Conservation (phyloP, 2,329 filamentous ascomycete species). For the Blastomyces parvus region DNA sequence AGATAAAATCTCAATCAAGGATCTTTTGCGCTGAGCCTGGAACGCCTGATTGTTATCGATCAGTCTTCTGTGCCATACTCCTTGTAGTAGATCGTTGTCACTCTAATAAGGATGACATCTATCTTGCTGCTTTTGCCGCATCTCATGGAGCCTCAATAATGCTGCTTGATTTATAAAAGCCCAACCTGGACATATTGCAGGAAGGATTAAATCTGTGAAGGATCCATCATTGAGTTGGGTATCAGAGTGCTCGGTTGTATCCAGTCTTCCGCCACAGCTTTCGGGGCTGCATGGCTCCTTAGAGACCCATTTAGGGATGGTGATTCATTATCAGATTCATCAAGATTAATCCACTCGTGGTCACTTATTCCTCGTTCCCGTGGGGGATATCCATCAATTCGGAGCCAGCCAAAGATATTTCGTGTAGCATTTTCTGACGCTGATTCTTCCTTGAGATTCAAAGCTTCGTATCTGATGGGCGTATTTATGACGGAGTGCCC, state of each 20-base stretch:
- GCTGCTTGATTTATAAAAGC: no score
- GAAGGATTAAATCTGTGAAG: background rate
- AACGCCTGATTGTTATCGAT: no score
- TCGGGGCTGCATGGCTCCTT: background rate
- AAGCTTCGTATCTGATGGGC: background rate
- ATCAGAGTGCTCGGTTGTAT: background rate
- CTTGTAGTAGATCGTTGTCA: no score
- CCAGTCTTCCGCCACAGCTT: background rate
- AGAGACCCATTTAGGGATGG: background rate
- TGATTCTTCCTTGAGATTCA: background rate
- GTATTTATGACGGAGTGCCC: background rate
- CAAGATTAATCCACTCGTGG: background rate
- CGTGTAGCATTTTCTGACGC: background rate
- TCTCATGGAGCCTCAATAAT: no score
- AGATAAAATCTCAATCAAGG: no score
- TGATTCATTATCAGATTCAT: background rate
- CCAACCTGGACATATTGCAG: background rate
- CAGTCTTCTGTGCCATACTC: no score
- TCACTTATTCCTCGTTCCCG: background rate
- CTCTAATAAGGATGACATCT: no score
- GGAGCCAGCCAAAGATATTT: background rate
- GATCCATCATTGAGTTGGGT: background rate
- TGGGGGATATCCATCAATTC: background rate
- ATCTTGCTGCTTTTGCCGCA: no score
- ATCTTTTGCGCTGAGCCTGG: no score